These are phyloP conservation scores for Cladophialophora exuberans DNA, from an alignment of 2,329 filamentous ascomycete genomes.

Conservation along the genomic window DNA sequence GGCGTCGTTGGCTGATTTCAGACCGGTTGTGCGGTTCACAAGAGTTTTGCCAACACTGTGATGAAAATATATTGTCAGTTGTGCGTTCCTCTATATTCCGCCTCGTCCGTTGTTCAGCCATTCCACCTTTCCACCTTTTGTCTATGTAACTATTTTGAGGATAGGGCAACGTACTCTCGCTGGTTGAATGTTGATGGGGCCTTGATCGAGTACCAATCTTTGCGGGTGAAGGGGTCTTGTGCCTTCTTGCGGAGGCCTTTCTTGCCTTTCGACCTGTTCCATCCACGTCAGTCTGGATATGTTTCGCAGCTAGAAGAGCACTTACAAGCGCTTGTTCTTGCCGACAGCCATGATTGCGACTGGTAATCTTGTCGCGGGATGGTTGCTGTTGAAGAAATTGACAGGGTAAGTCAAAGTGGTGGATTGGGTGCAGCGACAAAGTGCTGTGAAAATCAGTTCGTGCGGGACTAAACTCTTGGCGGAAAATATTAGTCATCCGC, in stretches of 20 bases:
- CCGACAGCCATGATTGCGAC: conserved; percentile 73
- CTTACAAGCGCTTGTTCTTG: conserved; percentile 99
- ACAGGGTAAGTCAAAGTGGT: background rate
- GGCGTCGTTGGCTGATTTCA: conserved; percentile 99
- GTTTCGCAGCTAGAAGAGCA: too few relatives aligned
- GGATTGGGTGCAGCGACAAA: too few relatives aligned
- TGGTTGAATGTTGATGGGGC: conserved; percentile 94
- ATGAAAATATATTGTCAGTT: conserved; percentile 40
- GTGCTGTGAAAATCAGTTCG: too few relatives aligned
- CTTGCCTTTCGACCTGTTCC: conserved; percentile 99
- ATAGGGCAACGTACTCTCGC: conserved; percentile 76
- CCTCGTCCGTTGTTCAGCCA: conserved; percentile 15
- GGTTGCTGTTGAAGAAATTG: conserved; percentile 8
- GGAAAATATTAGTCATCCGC: too few relatives aligned
- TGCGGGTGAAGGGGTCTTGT: conserved; percentile 94
- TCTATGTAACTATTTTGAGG: background rate
- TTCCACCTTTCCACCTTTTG: conserved; percentile 26
- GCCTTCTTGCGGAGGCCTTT: conserved; percentile 99
- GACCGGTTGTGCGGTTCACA: conserved; percentile 98
- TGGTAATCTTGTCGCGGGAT: conserved; percentile 15
- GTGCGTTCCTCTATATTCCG: background rate
- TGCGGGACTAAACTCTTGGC: too few relatives aligned
- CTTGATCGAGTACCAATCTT: conserved; percentile 99
- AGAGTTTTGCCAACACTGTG: conserved; percentile 97
- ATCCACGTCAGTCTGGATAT: too few relatives aligned